phyloP scores from a whole-genome alignment of 768 basidiomycete species.

The Mycena latifolia region DNA sequence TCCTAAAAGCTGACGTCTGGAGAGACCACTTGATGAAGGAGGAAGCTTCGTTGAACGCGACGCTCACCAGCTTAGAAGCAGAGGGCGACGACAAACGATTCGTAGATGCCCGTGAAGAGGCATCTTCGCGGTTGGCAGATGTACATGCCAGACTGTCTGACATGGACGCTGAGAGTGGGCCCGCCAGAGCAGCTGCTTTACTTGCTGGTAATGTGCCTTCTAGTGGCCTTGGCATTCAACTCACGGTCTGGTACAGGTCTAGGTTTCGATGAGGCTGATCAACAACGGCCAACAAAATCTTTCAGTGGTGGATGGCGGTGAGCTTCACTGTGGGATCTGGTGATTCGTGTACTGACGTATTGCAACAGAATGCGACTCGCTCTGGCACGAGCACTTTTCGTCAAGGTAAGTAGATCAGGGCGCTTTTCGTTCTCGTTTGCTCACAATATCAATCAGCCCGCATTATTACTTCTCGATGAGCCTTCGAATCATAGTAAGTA shows the following conservation, averaged over 20 bases:
- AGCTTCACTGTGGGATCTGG: slow-evolving; percentile 37
- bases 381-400: slow-evolving; percentile 94
- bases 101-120: slow-evolving; percentile 89
- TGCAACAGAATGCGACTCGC: slow-evolving; percentile 90
- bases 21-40: slow-evolving; percentile 92
- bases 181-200: slow-evolving; percentile 91
- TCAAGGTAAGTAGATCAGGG: slow-evolving; percentile 69
- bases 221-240: background rate
- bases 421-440: background rate
- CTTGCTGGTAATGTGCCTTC: slow-evolving; percentile 73
- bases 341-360: background rate
- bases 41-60: slow-evolving; percentile 80
- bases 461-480: slow-evolving; percentile 88
- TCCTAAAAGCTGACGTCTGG: slow-evolving; percentile 99
- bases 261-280: slow-evolving; percentile 92
- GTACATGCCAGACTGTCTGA: slow-evolving; percentile 93
- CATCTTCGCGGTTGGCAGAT: slow-evolving; percentile 84
- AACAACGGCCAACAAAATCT: slow-evolving; percentile 82
- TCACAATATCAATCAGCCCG: slow-evolving; percentile 55
- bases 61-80: slow-evolving; percentile 77
- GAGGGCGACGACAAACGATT: slow-evolving; percentile 85
- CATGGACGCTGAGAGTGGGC: slow-evolving; percentile 98
- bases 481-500: slow-evolving; percentile 95
- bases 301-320: slow-evolving; percentile 98
- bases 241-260: slow-evolving; percentile 65